Evolutionary conservation across 176 grass and related monocot genomes (phyloP), one percentile per base, ranked within the genome.

Genomic region (Oryza meyeriana): DNA sequence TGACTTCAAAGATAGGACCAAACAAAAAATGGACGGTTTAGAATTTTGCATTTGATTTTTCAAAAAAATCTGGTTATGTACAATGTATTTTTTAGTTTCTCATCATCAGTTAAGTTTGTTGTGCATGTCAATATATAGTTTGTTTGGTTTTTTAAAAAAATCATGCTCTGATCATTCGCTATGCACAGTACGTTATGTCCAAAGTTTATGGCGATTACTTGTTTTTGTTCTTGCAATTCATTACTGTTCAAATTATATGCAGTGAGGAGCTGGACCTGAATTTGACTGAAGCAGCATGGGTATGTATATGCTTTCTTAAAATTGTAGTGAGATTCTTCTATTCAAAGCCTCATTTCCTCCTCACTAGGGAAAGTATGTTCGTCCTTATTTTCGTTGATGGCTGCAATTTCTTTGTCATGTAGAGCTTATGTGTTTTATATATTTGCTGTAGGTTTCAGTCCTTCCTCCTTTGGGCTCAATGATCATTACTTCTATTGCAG

Each of bases 261-360:
- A 98, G 96, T 67, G 93, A 98, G 89, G 89, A 93, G 87, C 86
- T 98, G 87, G 66, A 93, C 87, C 75, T 98, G 85, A 98, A 98
- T 85, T 89, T 98, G 75, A 95, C 89, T 69, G 91, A 99, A 90
- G 96, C 96, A 50, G 96, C 96, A 86, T 93, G 91, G 96, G 96
- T 99, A 91, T 67, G 78, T 92, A 50, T 57, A 64, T 72, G 22
- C 32, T 78, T 79, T 41, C 63, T 58, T 61, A 40, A 16, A 72
- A 42, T 66, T 79, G 78, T 64, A 31, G 34, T 71, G 77, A 38
- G 9, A 64, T 29, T 31, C 47, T 78, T 66, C 20, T 82, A 72
- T 35, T 85, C 10, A 73, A 70, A 66, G 5, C 29, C 1, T 41
- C 22, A 20, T 75, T 64, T 27, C 12, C 58, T 66, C 32, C 65